Conservation (phyloP, 139 green algal species). For the Coelastrella sp. region DNA sequence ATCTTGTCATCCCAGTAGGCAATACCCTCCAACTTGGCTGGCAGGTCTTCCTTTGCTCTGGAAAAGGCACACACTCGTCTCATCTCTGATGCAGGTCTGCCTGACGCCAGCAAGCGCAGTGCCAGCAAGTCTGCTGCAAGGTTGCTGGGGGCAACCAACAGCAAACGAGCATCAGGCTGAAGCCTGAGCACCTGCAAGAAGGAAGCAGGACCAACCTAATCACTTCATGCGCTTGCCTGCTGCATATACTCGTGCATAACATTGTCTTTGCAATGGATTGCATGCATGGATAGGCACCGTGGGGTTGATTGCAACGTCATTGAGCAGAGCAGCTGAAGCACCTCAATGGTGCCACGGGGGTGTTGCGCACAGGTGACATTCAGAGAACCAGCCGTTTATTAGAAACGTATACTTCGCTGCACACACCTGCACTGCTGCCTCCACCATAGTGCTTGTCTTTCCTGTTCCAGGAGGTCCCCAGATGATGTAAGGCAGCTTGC, state of each 20-base stretch:
- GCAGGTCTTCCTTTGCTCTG: conserved; percentile 13
- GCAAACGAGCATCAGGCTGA: conserved; percentile 30
- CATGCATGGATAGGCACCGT: too few species aligned
- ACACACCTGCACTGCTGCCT: conserved; percentile 59
- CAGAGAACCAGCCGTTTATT: too few species aligned
- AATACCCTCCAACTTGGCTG: not conserved
- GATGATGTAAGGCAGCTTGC: conserved; percentile 57
- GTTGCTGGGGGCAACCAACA: conserved; percentile 62
- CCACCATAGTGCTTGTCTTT: conserved; percentile 60
- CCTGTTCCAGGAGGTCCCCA: conserved; percentile 64
- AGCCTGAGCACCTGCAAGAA: conserved; percentile 44
- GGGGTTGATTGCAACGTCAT: too few species aligned
- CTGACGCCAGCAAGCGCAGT: conserved; percentile 17
- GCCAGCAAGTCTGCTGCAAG: conserved; percentile 61
- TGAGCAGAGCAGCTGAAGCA: not conserved
- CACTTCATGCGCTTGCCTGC: too few species aligned
- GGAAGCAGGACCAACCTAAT: not conserved
- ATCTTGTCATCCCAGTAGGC: conserved; percentile 40
- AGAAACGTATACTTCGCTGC: too few species aligned
- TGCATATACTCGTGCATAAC: too few species aligned
- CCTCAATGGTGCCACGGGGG: not conserved
- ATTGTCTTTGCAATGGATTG: too few species aligned
- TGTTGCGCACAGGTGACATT: too few species aligned
- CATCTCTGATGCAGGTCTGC: conserved; percentile 44
- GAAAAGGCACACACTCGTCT: conserved; percentile 29